Base-by-base conservation (phyloP, 495 filamentous ascomycete genomes). In the Lophiostoma macrostomum region DNA sequence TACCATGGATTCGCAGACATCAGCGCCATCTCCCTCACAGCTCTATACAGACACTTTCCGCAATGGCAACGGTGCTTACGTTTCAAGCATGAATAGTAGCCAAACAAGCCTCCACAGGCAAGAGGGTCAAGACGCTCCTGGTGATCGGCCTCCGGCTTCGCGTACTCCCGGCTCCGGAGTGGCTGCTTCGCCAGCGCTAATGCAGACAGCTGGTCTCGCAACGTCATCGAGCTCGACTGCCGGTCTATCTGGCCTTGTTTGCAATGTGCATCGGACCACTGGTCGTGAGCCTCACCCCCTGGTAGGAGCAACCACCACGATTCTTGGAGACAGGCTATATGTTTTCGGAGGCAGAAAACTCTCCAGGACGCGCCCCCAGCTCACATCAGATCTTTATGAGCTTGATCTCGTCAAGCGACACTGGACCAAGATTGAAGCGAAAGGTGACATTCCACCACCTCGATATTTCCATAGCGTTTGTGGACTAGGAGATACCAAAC, bases 391-490 rank as follows among this genome's bases (percentile, higher is more conserved):
- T 64, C 73, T 97, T 49, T 95, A 95, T 65, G 94, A 96, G 68
- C 73, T 98, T 51, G 91, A 97, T 69, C 76, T 98, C 38, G 85
- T 96, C 43, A 80, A 82, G 41, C 77, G 94, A 38, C 93, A 96
- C 67, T 98, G 93, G 93, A 86, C 81, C 3, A 95, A 90, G 62
- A 59, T 97, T 22, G 90, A 96, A 28, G 79, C 85, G 1, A 77
- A 75, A 20, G 93, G 93, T 23, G 89, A 96, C 61, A 75, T 93
- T 32, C 93, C 93, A 7, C 83, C 87, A 7, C 88, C 94, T 14
- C 82, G 93, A 18, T 98, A 98, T 66, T 98, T 98, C 64, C 93
- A 98, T 71, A 95, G 87, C 53, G 84, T 96, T 58, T 97, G 94
- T 65, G 80, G 87, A 5, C 73, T 97, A 8, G 93, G 94, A 2